Evolutionary conservation across 805 yeast genomes (phyloP).

Genomic region (Saccharomycopsis sp.): DNA sequence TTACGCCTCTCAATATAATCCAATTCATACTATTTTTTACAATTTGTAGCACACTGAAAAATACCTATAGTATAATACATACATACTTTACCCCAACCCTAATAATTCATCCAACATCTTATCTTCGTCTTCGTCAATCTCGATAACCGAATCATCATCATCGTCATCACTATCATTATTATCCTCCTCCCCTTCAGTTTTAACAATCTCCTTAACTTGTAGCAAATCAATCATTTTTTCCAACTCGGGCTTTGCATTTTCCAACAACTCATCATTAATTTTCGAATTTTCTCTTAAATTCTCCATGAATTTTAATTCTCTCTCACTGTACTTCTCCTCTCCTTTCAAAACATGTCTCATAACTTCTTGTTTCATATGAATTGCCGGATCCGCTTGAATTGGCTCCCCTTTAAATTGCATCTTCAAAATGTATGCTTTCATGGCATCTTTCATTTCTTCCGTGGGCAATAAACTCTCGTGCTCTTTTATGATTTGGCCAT

Average conservation of each 20-base stretch:
- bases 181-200: background rate
- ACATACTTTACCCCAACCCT: background rate
- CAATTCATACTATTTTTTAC: background rate
- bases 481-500: constrained; percentile 25
- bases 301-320: background rate
- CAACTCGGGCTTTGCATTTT: background rate
- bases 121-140: constrained; percentile 3
- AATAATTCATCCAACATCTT: constrained; percentile 1
- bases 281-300: background rate
- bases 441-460: constrained; percentile 32
- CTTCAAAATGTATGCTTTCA: constrained; percentile 38
- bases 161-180: constrained; percentile 6
- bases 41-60: background rate
- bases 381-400: constrained; percentile 4
- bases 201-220: constrained; percentile 2
- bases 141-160: constrained; percentile 6
- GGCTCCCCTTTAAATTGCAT: constrained; percentile 35
- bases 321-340: background rate
- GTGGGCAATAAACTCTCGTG: constrained; percentile 30
- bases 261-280: background rate
- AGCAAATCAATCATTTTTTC: constrained; percentile 2
- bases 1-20: background rate
- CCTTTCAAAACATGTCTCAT: constrained; percentile 6
- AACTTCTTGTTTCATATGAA: background rate
- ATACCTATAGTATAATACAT: background rate